Evolutionary conservation across 139 green algal genomes (phyloP).

Genomic region (Spirogloea muscicola): DNA sequence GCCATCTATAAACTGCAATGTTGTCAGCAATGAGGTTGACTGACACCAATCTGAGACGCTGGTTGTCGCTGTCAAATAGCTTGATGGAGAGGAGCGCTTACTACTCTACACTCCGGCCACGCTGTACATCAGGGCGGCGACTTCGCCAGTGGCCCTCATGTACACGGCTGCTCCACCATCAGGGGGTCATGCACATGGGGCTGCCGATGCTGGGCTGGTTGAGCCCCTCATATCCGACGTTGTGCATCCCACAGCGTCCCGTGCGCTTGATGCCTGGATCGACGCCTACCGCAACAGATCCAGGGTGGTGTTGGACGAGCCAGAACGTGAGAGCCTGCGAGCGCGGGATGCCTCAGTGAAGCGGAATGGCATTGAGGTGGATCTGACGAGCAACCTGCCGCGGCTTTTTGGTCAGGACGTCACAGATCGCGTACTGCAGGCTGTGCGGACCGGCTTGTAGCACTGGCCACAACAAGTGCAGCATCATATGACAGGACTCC

Average conservation of each 20-base stretch:
- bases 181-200: neutral
- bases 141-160: constrained; percentile 1
- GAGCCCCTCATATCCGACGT: neutral
- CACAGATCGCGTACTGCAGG: neutral
- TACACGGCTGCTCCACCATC: neutral
- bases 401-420: constrained; percentile 4
- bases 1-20: too few species aligned
- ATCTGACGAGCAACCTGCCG: constrained; percentile 3
- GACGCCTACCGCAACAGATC: neutral
- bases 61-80: too few species aligned
- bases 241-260: neutral
- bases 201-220: neutral
- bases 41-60: too few species aligned
- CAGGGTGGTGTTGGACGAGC: neutral
- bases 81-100: neutral
- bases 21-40: too few species aligned
- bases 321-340: neutral
- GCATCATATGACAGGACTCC: too few species aligned
- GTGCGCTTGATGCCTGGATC: neutral
- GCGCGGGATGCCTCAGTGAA: neutral
- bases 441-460: too few species aligned
- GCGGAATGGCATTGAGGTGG: constrained; percentile 1
- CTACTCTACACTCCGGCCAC: neutral
- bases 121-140: constrained; percentile 3
- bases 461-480: too few species aligned